These are phyloP conservation scores for Penicillium sp. DNA, from an alignment of 2,329 filamentous ascomycete genomes.

Conservation along the genomic window DNA sequence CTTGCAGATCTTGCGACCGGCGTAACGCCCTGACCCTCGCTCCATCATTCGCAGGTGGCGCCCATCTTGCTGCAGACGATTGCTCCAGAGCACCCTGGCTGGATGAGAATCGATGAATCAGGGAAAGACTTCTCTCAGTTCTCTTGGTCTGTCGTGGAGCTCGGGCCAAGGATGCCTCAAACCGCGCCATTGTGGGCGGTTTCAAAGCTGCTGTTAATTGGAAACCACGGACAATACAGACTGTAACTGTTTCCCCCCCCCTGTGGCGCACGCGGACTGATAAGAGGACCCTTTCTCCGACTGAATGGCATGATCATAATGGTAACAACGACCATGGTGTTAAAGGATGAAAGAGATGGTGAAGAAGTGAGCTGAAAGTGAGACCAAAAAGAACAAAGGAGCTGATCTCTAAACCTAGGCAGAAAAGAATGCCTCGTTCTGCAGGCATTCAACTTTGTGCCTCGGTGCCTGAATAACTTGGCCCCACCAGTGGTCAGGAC, in stretches of 20 bases:
- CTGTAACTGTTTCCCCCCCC: neutral
- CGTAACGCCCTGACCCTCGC: conserved; percentile 24
- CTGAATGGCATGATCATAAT: neutral
- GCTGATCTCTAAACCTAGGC: neutral
- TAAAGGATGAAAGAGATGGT: neutral
- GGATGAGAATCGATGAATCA: conserved; percentile 4
- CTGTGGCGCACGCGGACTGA: conserved; percentile 10
- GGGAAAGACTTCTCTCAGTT: neutral
- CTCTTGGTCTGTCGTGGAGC: conserved; percentile 12
- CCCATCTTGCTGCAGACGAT: neutral
- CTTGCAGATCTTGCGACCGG: conserved; percentile 25
- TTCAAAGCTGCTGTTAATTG: conserved; percentile 24
- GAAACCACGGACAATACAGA: conserved; percentile 19
- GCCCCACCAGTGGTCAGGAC: neutral
- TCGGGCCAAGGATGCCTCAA: conserved; percentile 15
- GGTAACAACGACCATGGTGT: neutral
- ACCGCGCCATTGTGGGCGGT: conserved; percentile 19
- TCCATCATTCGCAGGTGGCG: neutral
- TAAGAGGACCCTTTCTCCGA: conserved; percentile 4
- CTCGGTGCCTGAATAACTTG: neutral
- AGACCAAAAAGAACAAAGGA: neutral
- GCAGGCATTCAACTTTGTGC: neutral
- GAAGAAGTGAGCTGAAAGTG: neutral
- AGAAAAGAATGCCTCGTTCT: neutral
- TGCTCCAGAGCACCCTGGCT: neutral